A percentile compares a stretch with the other conserved stretches of the same genome.
phyloP scores from a whole-genome alignment of 2,329 filamentous ascomycete species.

The Pyrenophora seminiperda region DNA sequence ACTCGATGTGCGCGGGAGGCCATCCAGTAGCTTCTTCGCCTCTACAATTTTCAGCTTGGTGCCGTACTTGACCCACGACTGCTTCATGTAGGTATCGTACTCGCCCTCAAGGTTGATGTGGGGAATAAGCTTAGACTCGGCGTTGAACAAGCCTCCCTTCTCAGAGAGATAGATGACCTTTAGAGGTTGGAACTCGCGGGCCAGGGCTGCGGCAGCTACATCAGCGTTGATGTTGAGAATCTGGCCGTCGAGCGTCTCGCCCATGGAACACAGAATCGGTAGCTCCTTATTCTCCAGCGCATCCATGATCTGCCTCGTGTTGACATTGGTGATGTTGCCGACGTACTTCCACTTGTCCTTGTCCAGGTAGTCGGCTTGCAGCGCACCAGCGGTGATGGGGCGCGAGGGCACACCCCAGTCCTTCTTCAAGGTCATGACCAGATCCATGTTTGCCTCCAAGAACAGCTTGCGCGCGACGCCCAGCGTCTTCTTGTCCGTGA shows the following conservation, averaged over 20 bases:
- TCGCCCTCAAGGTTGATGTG: constrained; percentile 97
- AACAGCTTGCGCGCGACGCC: constrained; percentile 91
- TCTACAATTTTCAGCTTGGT: constrained; percentile 97
- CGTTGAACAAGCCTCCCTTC: constrained; percentile 94
- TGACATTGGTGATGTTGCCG: constrained; percentile 91
- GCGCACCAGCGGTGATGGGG: constrained; percentile 86
- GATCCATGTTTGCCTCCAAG: constrained; percentile 90
- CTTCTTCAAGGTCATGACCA: constrained; percentile 82
- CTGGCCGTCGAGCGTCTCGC: constrained; percentile 87
- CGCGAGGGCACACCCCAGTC: constrained; percentile 86
- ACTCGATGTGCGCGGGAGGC: constrained; percentile 86
- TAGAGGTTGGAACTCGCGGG: constrained; percentile 83
- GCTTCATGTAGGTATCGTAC: constrained; percentile 88
- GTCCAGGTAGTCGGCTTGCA: constrained; percentile 92
- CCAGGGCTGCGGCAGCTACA: constrained; percentile 91
- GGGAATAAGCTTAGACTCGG: constrained; percentile 94
- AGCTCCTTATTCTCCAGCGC: constrained; percentile 86
- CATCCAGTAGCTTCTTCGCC: constrained; percentile 90
- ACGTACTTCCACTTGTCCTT: constrained; percentile 96
- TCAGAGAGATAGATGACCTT: constrained; percentile 99
- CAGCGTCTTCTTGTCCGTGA: constrained; percentile 94
- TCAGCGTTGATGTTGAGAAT: constrained; percentile 98
- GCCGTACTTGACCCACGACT: constrained; percentile 93
- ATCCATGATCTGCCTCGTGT: constrained; percentile 86
- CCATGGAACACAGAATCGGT: constrained; percentile 94